Evolutionary conservation across 108 stramenopile genomes (phyloP).

Genomic region (Nannochloropsis salina): DNA sequence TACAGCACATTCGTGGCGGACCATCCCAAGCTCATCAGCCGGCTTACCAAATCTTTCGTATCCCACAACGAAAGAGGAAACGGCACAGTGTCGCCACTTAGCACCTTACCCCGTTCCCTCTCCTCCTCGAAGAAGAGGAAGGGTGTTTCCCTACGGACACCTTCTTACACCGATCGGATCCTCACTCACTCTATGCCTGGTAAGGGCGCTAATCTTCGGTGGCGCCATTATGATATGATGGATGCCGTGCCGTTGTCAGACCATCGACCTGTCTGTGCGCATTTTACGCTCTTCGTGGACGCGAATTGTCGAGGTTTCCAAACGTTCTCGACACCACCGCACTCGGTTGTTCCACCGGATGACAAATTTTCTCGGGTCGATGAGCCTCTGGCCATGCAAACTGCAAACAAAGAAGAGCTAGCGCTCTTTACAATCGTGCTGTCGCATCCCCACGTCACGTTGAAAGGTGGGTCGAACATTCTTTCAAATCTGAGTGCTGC

Average conservation of each 20-base stretch:
- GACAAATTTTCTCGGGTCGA: not conserved
- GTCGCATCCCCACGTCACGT: not conserved
- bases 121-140: not conserved
- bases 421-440: not conserved
- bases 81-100: not conserved
- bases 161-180: not conserved
- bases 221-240: slow-evolving; percentile 13
- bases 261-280: not conserved
- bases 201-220: slow-evolving; percentile 10
- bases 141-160: not conserved
- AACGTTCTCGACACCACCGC: not conserved
- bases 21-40: not conserved
- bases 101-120: not conserved
- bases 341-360: not conserved
- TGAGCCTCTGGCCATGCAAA: not conserved
- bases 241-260: not conserved
- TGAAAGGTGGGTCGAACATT: not conserved
- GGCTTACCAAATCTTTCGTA: not conserved
- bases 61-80: not conserved
- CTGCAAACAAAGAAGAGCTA: not conserved
- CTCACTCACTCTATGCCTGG: not conserved
- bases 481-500: not conserved
- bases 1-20: slow-evolving; percentile 5
- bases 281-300: not conserved
- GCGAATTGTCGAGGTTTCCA: not conserved